Percentiles rank a stretch among this genome's conserved stretches.
phyloP scores from a whole-genome alignment of 2,329 filamentous ascomycete genomes.

The Xylaria digitata region DNA sequence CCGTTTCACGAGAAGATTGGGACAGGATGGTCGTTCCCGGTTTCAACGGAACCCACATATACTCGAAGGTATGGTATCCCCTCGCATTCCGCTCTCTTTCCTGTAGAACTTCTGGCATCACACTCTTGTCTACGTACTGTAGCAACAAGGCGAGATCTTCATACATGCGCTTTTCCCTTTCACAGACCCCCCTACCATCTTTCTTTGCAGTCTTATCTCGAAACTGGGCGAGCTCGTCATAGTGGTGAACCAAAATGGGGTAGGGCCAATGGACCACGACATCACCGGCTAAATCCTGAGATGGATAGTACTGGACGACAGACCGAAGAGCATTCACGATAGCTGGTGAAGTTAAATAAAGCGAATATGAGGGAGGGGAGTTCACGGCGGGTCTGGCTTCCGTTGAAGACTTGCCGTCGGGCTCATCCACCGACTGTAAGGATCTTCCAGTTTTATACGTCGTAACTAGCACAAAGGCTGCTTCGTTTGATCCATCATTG shows the following conservation, averaged over 20 bases:
- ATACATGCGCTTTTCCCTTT: constrained; percentile 27
- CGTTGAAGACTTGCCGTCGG: neutral
- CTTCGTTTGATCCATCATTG: no score
- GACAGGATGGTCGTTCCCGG: constrained; percentile 33
- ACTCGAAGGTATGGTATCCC: constrained; percentile 38
- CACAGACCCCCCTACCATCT: constrained; percentile 31
- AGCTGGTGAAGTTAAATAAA: constrained; percentile 42
- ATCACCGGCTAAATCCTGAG: constrained; percentile 40
- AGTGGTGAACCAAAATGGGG: constrained; percentile 46
- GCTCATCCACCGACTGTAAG: neutral
- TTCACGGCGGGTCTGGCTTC: neutral
- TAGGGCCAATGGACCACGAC: constrained; percentile 43
- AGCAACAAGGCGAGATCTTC: constrained; percentile 39
- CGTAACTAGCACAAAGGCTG: constrained; percentile 21
- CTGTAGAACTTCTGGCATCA: constrained; percentile 41
- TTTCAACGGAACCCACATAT: constrained; percentile 38
- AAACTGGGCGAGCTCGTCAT: constrained; percentile 41
- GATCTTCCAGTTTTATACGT: constrained; percentile 12
- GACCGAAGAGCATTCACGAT: constrained; percentile 44
- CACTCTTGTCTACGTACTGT: constrained; percentile 40
- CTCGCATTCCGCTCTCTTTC: constrained; percentile 40
- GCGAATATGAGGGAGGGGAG: constrained; percentile 34
- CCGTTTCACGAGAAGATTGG: neutral
- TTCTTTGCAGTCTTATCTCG: constrained; percentile 19
- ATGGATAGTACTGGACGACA: constrained; percentile 47